Evolutionary conservation across 1,139 yeast species (phyloP).

Genomic region (Hanseniaspora gamundiae): DNA sequence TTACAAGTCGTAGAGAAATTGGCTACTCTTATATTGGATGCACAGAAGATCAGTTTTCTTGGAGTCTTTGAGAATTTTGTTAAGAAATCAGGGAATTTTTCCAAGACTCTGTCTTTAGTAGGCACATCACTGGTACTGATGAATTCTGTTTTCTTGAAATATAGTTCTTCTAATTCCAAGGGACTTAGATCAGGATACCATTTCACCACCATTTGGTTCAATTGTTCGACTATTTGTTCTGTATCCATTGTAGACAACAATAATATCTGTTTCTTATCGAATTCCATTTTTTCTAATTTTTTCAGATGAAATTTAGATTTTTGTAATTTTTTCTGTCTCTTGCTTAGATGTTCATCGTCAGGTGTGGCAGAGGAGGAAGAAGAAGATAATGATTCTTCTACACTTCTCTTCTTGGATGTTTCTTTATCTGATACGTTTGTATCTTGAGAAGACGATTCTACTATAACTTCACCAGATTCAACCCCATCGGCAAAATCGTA

Average conservation of each 20-base stretch:
- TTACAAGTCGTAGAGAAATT: slow-evolving; percentile 31
- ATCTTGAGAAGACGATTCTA: slow-evolving; percentile 4
- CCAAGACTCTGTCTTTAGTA: slow-evolving; percentile 16
- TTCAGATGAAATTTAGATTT: slow-evolving; percentile 20
- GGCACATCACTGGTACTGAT: slow-evolving; percentile 15
- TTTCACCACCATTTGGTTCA: slow-evolving; percentile 20
- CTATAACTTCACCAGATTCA: slow-evolving; percentile 9
- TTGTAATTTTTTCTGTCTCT: slow-evolving; percentile 22
- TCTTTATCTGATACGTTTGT: slow-evolving; percentile 3
- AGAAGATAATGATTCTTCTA: no score
- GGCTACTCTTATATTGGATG: slow-evolving; percentile 25
- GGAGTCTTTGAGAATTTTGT: slow-evolving; percentile 22
- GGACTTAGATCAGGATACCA: slow-evolving; percentile 24
- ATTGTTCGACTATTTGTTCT: slow-evolving; percentile 20
- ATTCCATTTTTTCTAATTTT: slow-evolving; percentile 20
- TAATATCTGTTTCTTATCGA: slow-evolving; percentile 19
- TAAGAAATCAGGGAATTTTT: slow-evolving; percentile 18
- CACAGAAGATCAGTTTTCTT: slow-evolving; percentile 18
- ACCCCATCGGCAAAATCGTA: slow-evolving; percentile 14
- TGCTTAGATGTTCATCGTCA: slow-evolving; percentile 12
- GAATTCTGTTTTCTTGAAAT: slow-evolving; percentile 22
- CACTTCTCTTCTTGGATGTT: slow-evolving; percentile 8
- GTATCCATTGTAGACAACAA: slow-evolving; percentile 17
- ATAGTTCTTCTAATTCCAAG: slow-evolving; percentile 23
- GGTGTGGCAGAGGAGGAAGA: slow-evolving; percentile 6